Conservation (phyloP, 352 stramenopile species). For the Pythium diclinum region DNA sequence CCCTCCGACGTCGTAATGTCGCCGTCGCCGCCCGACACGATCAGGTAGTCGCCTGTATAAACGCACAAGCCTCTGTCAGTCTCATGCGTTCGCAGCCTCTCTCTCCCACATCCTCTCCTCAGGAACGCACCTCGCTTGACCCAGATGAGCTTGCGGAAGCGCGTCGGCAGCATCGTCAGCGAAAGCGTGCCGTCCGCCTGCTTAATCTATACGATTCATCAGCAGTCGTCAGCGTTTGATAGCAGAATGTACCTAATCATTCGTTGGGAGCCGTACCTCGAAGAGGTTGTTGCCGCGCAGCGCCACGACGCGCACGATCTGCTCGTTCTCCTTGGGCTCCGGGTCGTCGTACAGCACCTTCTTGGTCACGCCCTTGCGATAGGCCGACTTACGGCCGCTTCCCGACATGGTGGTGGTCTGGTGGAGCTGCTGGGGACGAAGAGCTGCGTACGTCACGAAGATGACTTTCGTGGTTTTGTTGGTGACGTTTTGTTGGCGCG, state of each 20-base stretch:
- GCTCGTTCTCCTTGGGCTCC: conserved; percentile 87
- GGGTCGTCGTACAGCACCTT: conserved; percentile 89
- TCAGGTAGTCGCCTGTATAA: conserved; percentile 91
- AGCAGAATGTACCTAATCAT: background rate
- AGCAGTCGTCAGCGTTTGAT: conserved; percentile 1
- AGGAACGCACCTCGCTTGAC: conserved; percentile 85
- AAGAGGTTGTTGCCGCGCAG: conserved; percentile 96
- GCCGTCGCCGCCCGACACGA: conserved; percentile 82
- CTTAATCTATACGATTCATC: conserved; percentile 43
- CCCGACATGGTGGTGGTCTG: conserved; percentile 75
- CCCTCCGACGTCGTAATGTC: conserved; percentile 72
- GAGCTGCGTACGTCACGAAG: background rate
- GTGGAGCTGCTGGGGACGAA: conserved; percentile 1
- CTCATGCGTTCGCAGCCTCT: background rate
- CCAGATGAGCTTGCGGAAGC: conserved; percentile 99
- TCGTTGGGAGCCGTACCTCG: conserved; percentile 62
- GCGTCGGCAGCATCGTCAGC: conserved; percentile 96
- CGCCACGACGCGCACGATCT: conserved; percentile 90
- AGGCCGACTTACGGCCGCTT: conserved; percentile 85
- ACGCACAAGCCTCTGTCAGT: background rate
- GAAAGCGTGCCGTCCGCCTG: conserved; percentile 50
- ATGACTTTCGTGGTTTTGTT: background rate
- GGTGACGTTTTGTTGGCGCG: conserved; percentile 1
- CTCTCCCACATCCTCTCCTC: background rate
- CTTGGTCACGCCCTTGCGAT: conserved; percentile 92